Conservation (phyloP, 306 rosid genomes). For the Dalbergia cochinchinensis region DNA sequence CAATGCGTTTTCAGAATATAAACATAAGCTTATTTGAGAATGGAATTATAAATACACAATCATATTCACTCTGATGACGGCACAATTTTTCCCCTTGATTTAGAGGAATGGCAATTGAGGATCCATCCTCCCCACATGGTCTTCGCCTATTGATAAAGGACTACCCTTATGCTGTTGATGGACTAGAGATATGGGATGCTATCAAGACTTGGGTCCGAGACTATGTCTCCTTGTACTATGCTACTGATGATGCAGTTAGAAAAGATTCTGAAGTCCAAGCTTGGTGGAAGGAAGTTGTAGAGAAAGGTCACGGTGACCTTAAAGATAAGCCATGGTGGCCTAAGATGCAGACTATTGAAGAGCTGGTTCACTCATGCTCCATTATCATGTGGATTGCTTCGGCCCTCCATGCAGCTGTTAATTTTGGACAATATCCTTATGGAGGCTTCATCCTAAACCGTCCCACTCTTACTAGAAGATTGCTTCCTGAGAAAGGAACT, state of each 20-base stretch:
- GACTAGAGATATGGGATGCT: conserved; percentile 67
- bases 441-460: conserved; percentile 75
- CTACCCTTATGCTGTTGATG: conserved; percentile 69
- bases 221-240: conserved; percentile 56
- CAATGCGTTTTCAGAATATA: neutral
- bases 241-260: conserved; percentile 40
- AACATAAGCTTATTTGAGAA: neutral
- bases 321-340: conserved; percentile 68
- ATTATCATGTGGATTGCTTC: conserved; percentile 70
- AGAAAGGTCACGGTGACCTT: conserved; percentile 62
- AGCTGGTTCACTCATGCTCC: conserved; percentile 49
- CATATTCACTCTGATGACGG: neutral
- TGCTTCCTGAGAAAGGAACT: conserved; percentile 59
- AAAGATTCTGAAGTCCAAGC: conserved; percentile 61
- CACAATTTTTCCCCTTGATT: neutral
- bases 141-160: conserved; percentile 64
- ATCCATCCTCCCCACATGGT: conserved; percentile 57
- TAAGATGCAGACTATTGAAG: conserved; percentile 53
- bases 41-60: neutral
- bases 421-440: conserved; percentile 72
- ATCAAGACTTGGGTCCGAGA: conserved; percentile 66
- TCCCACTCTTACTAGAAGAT: conserved; percentile 60
- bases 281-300: conserved; percentile 73
- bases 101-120: conserved; percentile 70
- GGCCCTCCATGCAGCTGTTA: conserved; percentile 70